Evolutionary conservation across 179 eudicot species (phyloP).

Genomic region (Pouteria campechiana): DNA sequence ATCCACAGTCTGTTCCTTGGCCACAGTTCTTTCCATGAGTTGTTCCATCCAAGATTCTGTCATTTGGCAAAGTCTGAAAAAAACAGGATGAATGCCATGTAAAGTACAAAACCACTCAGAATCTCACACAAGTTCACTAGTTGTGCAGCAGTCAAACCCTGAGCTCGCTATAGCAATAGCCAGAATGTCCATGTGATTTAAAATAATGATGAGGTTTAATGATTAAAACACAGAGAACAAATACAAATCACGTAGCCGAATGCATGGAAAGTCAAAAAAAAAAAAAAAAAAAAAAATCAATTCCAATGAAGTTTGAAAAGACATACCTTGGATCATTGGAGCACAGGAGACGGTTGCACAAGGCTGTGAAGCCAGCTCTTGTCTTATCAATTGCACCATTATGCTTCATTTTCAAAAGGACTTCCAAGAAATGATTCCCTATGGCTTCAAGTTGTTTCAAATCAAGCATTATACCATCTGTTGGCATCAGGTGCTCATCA

Average conservation of each 20-base stretch:
- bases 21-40: constrained; percentile 88
- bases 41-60: constrained; percentile 96
- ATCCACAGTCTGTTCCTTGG: constrained; percentile 96
- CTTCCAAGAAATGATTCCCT: constrained; percentile 90
- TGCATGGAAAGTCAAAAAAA: background rate
- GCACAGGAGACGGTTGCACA: constrained; percentile 95
- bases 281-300: background rate
- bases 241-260: background rate
- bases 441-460: constrained; percentile 76
- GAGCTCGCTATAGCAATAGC: no score
- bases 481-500: constrained; percentile 10
- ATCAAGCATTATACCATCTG: constrained; percentile 68
- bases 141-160: no score
- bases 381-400: constrained; percentile 98
- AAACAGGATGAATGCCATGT: constrained; percentile 1
- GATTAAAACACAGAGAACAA: background rate
- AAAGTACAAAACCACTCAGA: background rate
- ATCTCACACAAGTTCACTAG: no score
- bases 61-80: constrained; percentile 74
- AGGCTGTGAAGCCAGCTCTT: constrained; percentile 97
- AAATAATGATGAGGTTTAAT: no score
- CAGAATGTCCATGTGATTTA: no score
- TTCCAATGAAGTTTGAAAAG: no score
- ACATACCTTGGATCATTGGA: constrained; percentile 87
- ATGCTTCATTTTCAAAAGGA: constrained; percentile 94